Base-by-base conservation (phyloP, 2,329 filamentous ascomycete species). In the Volutella citrinella region DNA sequence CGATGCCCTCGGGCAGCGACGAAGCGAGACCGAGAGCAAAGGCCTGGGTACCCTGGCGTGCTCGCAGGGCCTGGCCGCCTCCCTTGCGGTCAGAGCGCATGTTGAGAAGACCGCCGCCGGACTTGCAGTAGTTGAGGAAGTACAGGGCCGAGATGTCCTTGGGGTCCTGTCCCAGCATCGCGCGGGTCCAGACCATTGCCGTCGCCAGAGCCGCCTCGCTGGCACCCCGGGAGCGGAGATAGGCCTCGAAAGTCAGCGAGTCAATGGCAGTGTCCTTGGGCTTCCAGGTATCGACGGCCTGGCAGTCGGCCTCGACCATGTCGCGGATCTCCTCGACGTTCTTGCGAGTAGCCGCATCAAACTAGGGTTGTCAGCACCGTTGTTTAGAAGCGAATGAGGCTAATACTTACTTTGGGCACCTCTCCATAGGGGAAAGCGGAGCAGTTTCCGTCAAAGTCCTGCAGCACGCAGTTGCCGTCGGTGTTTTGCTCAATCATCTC, bases 121-220 rank as follows among this genome's bases (percentile, higher is more conserved):
- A 65, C 43, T 68, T 70, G 60, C 69, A 72, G 55, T 80, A 78
- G 46, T 75, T 63, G 15, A 80, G 58, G 45, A 80, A 76, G 47
- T 59, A 78, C 3, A 74, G 49, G 0, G 74, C 73, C 7, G 65
- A 70, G 5, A 76, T 47, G 10, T 78, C 71, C 2, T 34, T 38
- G 0, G 73, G 64, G 20, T 76, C 69, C 2, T 66, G 53, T 3
- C 74, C 74, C 3, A 76, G 54, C 65, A 74, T 70, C 2, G 66
- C 72, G 1, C 68, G 59, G 0, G 66, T 66, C 61, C 71, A 74
- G 5, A 75, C 46, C 4, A 47, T 61, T 2, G 63, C 63, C 1
- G 43, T 46, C 5, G 37, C 37, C 21, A 48, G 5, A 10, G 37
- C 33, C 3, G 30, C 19, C 4, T 45, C 31, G 24, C 35, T 37